These are phyloP conservation scores for Apiospora malaysiana DNA, from an alignment of 2,329 filamentous ascomycete genomes.

Conservation along the genomic window DNA sequence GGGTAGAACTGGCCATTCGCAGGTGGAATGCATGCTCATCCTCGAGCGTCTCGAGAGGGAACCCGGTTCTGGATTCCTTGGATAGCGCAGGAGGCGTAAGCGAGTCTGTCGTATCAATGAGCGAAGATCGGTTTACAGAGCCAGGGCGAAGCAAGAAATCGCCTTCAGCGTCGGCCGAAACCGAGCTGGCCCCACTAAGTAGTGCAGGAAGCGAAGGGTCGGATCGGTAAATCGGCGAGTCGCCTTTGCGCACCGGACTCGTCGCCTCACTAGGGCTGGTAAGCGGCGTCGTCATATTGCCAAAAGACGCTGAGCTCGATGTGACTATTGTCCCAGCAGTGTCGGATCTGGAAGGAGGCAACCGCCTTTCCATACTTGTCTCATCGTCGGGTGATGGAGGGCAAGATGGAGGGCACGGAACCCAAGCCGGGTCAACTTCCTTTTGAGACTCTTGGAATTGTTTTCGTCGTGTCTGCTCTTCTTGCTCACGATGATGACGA, in stretches of 20 bases:
- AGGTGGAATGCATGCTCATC: slow-evolving; percentile 34
- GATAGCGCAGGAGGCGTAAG: slow-evolving; percentile 58
- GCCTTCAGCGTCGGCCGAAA: slow-evolving; percentile 66
- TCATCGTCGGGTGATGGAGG: slow-evolving; percentile 55
- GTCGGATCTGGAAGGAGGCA: slow-evolving; percentile 45
- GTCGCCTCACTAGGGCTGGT: slow-evolving; percentile 61
- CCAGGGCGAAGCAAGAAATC: slow-evolving; percentile 62
- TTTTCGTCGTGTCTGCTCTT: slow-evolving; percentile 39
- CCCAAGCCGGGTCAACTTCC: slow-evolving; percentile 36
- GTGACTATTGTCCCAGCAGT: slow-evolving; percentile 54
- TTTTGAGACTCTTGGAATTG: slow-evolving; percentile 30
- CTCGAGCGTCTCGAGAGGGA: slow-evolving; percentile 50
- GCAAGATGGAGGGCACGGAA: slow-evolving; percentile 52
- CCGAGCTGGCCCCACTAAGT: slow-evolving; percentile 67
- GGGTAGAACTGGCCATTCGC: slow-evolving; percentile 21
- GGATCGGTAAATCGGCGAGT: slow-evolving; percentile 61
- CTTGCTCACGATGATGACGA: slow-evolving; percentile 41
- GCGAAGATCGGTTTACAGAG: slow-evolving; percentile 48
- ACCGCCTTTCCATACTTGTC: slow-evolving; percentile 38
- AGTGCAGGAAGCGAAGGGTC: slow-evolving; percentile 69
- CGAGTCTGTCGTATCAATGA: slow-evolving; percentile 59
- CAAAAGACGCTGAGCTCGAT: slow-evolving; percentile 58
- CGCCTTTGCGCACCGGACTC: slow-evolving; percentile 49
- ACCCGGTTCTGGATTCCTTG: slow-evolving; percentile 53
- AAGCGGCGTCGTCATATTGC: slow-evolving; percentile 54